Conservation (phyloP, 2,329 filamentous ascomycete genomes). For the Fusarium floridanum region DNA sequence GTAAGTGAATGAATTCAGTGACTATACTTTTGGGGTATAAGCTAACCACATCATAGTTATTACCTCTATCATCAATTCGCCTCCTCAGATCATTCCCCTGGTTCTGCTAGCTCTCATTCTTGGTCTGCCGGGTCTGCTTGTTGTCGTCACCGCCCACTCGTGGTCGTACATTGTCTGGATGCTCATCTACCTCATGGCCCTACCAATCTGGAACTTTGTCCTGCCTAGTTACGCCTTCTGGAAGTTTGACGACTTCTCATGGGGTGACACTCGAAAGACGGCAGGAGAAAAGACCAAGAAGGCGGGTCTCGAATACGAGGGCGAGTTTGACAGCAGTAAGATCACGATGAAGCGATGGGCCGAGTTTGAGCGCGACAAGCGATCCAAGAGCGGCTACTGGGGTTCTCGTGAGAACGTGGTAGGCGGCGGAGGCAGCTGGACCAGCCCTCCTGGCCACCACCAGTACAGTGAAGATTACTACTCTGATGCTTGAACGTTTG, state of each 20-base stretch:
- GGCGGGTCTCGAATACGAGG: conserved; percentile 87
- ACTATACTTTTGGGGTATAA: neutral
- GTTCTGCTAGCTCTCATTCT: conserved; percentile 91
- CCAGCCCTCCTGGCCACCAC: conserved; percentile 57
- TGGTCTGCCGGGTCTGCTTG: conserved; percentile 90
- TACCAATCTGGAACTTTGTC: conserved; percentile 98
- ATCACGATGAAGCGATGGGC: conserved; percentile 99
- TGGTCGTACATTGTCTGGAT: conserved; percentile 96
- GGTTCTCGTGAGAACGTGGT: conserved; percentile 64
- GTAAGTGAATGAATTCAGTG: conserved; percentile 66
- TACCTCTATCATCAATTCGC: conserved; percentile 83
- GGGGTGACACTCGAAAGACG: conserved; percentile 98
- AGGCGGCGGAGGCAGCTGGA: conserved; percentile 57
- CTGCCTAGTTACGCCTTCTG: conserved; percentile 95
- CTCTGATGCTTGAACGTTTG: conserved; percentile 59
- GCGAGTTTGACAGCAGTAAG: conserved; percentile 98
- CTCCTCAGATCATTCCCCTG: conserved; percentile 88
- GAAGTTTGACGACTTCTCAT: conserved; percentile 99
- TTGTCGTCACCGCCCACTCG: conserved; percentile 92
- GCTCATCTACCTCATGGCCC: conserved; percentile 91
- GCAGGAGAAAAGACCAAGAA: conserved; percentile 91
- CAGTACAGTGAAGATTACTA: conserved; percentile 69
- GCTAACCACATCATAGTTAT: conserved; percentile 68
- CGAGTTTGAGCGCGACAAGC: conserved; percentile 85
- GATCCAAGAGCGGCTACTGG: conserved; percentile 65